Conservation (phyloP, 345 rosid species). For the Syzygium grande region DNA sequence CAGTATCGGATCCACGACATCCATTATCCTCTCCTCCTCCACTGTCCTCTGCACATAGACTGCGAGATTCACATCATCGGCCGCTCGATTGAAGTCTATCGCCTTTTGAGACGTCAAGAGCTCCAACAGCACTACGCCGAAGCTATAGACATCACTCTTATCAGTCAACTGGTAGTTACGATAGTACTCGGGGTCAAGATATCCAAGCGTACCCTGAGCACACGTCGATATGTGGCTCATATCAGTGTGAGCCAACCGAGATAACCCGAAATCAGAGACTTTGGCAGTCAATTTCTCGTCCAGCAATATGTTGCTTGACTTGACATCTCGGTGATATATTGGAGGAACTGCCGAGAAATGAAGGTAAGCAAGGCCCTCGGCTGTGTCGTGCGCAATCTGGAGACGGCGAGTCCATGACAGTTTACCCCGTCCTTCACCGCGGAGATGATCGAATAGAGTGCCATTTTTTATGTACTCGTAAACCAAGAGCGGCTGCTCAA, state of each 20-base stretch:
- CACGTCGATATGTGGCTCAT: constrained; percentile 40
- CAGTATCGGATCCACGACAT: constrained; percentile 20
- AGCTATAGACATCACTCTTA: constrained; percentile 49
- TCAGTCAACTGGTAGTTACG: constrained; percentile 37
- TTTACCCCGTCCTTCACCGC: neutral
- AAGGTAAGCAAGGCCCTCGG: constrained; percentile 38
- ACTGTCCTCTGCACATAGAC: constrained; percentile 26
- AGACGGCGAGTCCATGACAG: constrained; percentile 29
- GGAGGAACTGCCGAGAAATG: constrained; percentile 36
- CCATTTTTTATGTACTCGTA: constrained; percentile 38
- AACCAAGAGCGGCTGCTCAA: constrained; percentile 39
- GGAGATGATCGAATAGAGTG: constrained; percentile 28
- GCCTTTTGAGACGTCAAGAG: constrained; percentile 35
- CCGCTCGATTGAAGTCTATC: constrained; percentile 28
- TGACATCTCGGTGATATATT: constrained; percentile 42
- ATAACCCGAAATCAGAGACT: constrained; percentile 44
- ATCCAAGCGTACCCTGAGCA: constrained; percentile 47
- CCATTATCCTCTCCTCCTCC: constrained; percentile 31
- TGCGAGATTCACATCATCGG: constrained; percentile 39
- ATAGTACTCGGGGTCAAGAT: constrained; percentile 42
- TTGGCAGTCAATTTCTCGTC: constrained; percentile 33
- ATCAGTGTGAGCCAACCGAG: constrained; percentile 33
- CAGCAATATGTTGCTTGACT: constrained; percentile 46
- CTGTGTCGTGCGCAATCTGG: constrained; percentile 25
- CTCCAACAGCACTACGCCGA: constrained; percentile 44